These are phyloP conservation scores for Leishmania major DNA, from an alignment of 208 protist genomes.

Conservation along the genomic window DNA sequence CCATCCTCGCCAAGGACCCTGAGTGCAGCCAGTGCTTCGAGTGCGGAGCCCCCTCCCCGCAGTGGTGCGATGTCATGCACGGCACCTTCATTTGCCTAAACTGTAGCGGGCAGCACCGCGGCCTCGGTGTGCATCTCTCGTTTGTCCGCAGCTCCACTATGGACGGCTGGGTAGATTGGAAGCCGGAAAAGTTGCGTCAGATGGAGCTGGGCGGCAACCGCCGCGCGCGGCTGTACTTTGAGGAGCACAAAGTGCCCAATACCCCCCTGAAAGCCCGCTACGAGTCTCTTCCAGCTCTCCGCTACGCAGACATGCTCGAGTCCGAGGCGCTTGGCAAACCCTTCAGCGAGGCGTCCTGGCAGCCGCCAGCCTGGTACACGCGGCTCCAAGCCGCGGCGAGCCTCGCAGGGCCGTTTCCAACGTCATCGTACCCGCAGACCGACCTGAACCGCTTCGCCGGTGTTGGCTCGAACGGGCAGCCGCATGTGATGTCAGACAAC, in stretches of 20 bases:
- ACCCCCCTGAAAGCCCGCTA: conserved; percentile 75
- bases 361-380: conserved; percentile 82
- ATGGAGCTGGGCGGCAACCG: conserved; percentile 92
- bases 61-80: conserved; percentile 92
- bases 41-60: conserved; percentile 86
- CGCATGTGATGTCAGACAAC: neutral
- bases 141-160: conserved; percentile 94
- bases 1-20: conserved; percentile 71
- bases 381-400: conserved; percentile 34
- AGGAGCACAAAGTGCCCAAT: conserved; percentile 63
- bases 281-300: conserved; percentile 74
- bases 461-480: conserved; percentile 41
- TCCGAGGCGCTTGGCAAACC: conserved; percentile 65
- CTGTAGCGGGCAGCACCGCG: conserved; percentile 91
- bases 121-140: conserved; percentile 93
- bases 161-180: conserved; percentile 93
- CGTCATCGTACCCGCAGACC: conserved; percentile 39
- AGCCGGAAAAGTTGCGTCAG: conserved; percentile 87
- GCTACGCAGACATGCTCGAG: conserved; percentile 85
- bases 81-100: conserved; percentile 92
- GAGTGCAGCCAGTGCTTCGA: conserved; percentile 91
- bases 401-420: conserved; percentile 1
- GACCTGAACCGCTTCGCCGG: conserved; percentile 60
- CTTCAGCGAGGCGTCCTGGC: conserved; percentile 78
- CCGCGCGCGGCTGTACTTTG: conserved; percentile 89